Evolutionary conservation across 805 yeast genomes (phyloP), one percentile per base, ranked within the genome.

Genomic region (Pichia thaimueangensis): DNA sequence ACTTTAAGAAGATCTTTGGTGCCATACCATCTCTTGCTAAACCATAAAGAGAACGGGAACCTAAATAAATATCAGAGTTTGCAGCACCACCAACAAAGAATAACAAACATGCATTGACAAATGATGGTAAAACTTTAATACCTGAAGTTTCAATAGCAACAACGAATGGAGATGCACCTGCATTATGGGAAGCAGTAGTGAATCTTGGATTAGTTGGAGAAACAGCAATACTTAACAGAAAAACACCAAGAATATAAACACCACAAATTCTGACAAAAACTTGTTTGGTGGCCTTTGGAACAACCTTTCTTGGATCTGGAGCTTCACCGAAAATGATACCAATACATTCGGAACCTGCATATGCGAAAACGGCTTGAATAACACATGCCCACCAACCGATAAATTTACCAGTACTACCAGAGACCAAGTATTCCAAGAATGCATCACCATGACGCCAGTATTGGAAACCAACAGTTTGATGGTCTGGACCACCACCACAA

Each of bases 91-190:
- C 60, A 15, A 80, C 82, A 3, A 85, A 76, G 37, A 79, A 59
- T 56, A 80, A 60, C 44, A 80, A 75, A 29, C 78, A 82, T 7
- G 80, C 82, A 54, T 80, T 80, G 59, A 80, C 76, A 45, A 80
- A 70, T 41, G 74, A 73, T 29, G 86, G 85, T 32, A 79, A 67
- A 27, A 73, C 79, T 43, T 64, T 65, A 45, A 80, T 73, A 41
- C 76, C 74, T 12, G 74, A 78, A 32, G 66, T 60, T 22, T 71
- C 63, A 39, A 79, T 70, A 25, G 86, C 85, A 57, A 80, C 69
- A 45, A 79, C 85, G 55, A 78, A 80, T n/a, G 86, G 86, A 9
- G 86, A 79, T n/a, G 82, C 76, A 19, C 76, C 64, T 30, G 73
- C 68, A 45, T 74, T 73, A 27, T 60, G 62, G 35, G 68, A 65